phyloP scores from a whole-genome alignment of 371 early-diverging fungal genomes.

The Mortierella sp. region DNA sequence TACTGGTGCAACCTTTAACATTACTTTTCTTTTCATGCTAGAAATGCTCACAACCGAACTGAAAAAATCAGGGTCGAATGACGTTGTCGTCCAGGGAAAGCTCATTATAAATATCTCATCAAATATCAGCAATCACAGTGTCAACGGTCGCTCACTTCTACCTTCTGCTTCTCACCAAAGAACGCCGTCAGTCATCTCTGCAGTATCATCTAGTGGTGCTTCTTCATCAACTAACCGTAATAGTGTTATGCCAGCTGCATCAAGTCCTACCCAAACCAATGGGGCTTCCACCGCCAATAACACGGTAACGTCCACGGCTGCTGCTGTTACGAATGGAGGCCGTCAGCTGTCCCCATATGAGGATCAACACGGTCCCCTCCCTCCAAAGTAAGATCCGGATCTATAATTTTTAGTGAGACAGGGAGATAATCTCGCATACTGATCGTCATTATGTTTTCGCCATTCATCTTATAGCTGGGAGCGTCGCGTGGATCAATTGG shows the following conservation, averaged over 20 bases:
- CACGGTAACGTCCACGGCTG: background rate
- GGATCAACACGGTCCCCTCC: constrained; percentile 66
- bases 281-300: background rate
- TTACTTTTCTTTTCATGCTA: constrained; percentile 30
- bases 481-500: constrained; percentile 73
- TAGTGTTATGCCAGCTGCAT: constrained; percentile 9
- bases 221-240: constrained; percentile 42
- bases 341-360: constrained; percentile 63
- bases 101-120: constrained; percentile 81
- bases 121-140: constrained; percentile 62
- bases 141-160: constrained; percentile 54
- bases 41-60: constrained; percentile 91
- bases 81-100: constrained; percentile 87
- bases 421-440: background rate
- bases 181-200: constrained; percentile 39
- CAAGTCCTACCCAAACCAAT: constrained; percentile 7
- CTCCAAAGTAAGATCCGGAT: background rate
- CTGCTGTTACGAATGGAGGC: constrained; percentile 41
- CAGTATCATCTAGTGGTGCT: constrained; percentile 29
- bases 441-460: background rate
- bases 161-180: constrained; percentile 36
- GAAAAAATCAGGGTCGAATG: constrained; percentile 84
- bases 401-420: background rate
- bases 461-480: constrained; percentile 69
- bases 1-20: background rate